Conservation (phyloP, 2,329 filamentous ascomycete species). For the Xylaria sp. region DNA sequence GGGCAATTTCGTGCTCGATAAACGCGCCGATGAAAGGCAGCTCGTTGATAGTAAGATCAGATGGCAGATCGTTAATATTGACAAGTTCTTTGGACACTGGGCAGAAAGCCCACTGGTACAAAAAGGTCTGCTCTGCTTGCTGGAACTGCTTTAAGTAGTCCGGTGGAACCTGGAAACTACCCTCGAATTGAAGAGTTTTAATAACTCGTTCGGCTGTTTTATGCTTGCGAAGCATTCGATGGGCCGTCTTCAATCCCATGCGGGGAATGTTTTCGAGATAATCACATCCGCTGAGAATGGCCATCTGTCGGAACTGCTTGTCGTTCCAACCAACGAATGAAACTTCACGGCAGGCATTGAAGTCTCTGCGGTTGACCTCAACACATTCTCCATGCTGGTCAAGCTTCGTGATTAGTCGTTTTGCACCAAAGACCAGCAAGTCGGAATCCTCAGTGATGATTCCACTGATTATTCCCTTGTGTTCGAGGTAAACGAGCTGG, state of each 20-base stretch:
- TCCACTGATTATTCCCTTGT: constrained; percentile 73
- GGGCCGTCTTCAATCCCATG: constrained; percentile 88
- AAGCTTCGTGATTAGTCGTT: constrained; percentile 84
- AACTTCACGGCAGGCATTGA: constrained; percentile 81
- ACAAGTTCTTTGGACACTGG: constrained; percentile 66
- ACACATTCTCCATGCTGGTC: constrained; percentile 91
- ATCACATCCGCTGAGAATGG: constrained; percentile 93
- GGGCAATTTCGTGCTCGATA: constrained; percentile 64
- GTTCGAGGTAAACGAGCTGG: constrained; percentile 92
- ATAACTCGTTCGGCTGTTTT: constrained; percentile 80
- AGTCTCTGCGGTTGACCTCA: constrained; percentile 84
- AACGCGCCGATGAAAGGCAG: constrained; percentile 77
- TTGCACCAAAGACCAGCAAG: constrained; percentile 89
- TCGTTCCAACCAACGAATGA: constrained; percentile 91
- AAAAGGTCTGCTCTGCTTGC: constrained; percentile 85
- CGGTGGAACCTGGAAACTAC: constrained; percentile 72
- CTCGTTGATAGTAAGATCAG: constrained; percentile 58
- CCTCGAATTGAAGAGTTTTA: constrained; percentile 80
- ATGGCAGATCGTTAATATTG: constrained; percentile 63
- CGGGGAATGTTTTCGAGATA: constrained; percentile 82
- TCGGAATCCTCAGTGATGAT: constrained; percentile 97
- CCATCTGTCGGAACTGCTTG: constrained; percentile 86
- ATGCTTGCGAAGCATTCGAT: constrained; percentile 83
- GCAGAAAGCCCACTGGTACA: constrained; percentile 93
- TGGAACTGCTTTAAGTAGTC: constrained; percentile 77